These are phyloP conservation scores for Paraconiothyrium sp. DNA, from an alignment of 2,329 filamentous ascomycete genomes.

Conservation along the genomic window DNA sequence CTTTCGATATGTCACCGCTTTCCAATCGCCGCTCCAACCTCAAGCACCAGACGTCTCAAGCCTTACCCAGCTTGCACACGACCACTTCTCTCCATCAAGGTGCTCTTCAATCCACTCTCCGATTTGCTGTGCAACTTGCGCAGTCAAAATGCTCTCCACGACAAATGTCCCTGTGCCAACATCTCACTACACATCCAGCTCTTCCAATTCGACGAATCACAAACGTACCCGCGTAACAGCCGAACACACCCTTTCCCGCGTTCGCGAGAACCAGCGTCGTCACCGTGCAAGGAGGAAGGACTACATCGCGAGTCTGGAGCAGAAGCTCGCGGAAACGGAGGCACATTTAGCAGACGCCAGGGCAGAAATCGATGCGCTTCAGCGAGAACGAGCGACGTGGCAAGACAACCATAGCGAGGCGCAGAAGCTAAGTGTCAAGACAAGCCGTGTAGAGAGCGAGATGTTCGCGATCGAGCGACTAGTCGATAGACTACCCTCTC, in stretches of 20 bases:
- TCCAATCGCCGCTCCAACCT: background rate
- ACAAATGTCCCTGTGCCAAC: slow-evolving; percentile 48
- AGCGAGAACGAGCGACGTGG: slow-evolving; percentile 2
- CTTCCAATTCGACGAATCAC: slow-evolving; percentile 22
- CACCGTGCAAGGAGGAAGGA: slow-evolving; percentile 58
- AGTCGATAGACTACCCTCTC: background rate
- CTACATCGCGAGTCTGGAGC: slow-evolving; percentile 53
- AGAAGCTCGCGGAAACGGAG: slow-evolving; percentile 42
- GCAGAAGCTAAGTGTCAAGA: background rate
- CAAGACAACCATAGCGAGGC: slow-evolving; percentile 2
- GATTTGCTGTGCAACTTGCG: background rate
- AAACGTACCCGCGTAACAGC: slow-evolving; percentile 33
- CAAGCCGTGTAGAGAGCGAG: background rate
- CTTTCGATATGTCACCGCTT: slow-evolving; percentile 21
- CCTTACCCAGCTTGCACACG: background rate
- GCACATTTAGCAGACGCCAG: slow-evolving; percentile 34
- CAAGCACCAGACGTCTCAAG: slow-evolving; percentile 15
- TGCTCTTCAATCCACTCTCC: background rate
- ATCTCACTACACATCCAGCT: slow-evolving; percentile 29
- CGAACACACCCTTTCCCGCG: slow-evolving; percentile 51
- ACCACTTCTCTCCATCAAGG: too few species aligned
- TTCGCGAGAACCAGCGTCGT: slow-evolving; percentile 63
- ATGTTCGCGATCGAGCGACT: slow-evolving; percentile 4
- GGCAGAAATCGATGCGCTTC: slow-evolving; percentile 37
- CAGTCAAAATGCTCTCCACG: slow-evolving; percentile 21